phyloP scores from a whole-genome alignment of 257 asterid species.

The Solanum bulbocastanum region DNA sequence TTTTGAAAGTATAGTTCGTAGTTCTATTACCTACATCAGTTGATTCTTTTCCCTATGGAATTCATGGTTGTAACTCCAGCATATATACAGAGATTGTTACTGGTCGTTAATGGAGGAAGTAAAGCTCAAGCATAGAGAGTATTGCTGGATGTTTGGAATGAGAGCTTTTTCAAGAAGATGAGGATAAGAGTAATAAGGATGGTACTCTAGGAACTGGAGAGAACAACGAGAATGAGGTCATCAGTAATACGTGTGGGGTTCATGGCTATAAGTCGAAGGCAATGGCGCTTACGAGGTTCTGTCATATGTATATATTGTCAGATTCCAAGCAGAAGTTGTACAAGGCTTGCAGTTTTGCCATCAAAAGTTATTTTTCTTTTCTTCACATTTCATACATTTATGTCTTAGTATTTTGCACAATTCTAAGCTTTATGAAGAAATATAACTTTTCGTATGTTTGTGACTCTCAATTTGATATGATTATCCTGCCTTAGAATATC shows the following conservation, averaged over 20 bases:
- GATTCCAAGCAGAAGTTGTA: constrained; percentile 72
- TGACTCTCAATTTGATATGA: not conserved
- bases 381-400: not conserved
- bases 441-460: not conserved
- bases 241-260: constrained; percentile 24
- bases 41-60: too few species aligned
- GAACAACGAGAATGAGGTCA: not conserved
- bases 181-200: constrained; percentile 26
- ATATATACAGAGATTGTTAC: constrained; percentile 56
- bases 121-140: constrained; percentile 40
- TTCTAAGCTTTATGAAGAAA: not conserved
- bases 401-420: not conserved
- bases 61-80: constrained; percentile 14
- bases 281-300: constrained; percentile 43
- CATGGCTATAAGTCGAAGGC: constrained; percentile 43
- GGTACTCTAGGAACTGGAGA: constrained; percentile 7
- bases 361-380: constrained; percentile 44
- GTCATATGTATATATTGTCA: constrained; percentile 60
- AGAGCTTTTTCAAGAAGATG: constrained; percentile 53
- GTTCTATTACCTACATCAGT: too few species aligned
- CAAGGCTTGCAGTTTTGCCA: constrained; percentile 55
- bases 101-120: constrained; percentile 83
- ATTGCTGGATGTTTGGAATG: constrained; percentile 61
- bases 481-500: not conserved
- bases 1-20: too few species aligned